Evolutionary conservation across 1,139 yeast genomes (phyloP), one percentile per base, ranked within the genome.

Genomic region (Yamadazyma songkhlaensis): DNA sequence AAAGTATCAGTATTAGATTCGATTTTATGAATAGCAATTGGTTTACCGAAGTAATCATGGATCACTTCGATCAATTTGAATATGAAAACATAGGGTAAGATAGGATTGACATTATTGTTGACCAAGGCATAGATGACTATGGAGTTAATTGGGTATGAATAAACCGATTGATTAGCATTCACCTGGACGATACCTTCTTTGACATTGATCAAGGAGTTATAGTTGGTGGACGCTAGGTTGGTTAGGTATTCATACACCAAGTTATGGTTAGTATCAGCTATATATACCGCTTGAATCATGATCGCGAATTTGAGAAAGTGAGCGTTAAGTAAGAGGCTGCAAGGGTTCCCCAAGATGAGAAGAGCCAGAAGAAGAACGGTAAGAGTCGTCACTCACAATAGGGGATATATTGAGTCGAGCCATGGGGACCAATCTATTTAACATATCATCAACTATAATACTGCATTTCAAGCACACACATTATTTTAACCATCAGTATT

Each of bases 1-100:
- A 86, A 62, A 4, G 84, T 74, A 52, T 85, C 92, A 45, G 72
- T 72, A 53, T 84, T 81, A 30, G 81, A 71, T 46, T 77, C 83
- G 10, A 88, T 64, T 48, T 81, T 81, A 29, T 75, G 59, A 2
- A 78, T 59, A 3, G 79, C 68, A 26, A 85, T 54, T 2, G 84
- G 84, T 1, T 68, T 52, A 2, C 82, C 79, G 43, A 86, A 74
- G 55, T 81, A 86, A 38, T 74, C 76, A 38, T 70, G 71, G 50
- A 84, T 62, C 0, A 74, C 76, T 14, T 65, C 71, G 3, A 77
- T 58, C 22, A 87, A 61, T 17, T 76, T 60, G 22, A 67, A 61
- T 17, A 82, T 60, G 48, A 86, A 81, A 25, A 73, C 73, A 40
- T 72, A 66, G 9, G 87, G 82, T 26, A 74, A 62, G 34, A 79